Evolutionary conservation across 306 rosid species (phyloP), one percentile per base, ranked within the genome.

Genomic region (Casuarina glauca): DNA sequence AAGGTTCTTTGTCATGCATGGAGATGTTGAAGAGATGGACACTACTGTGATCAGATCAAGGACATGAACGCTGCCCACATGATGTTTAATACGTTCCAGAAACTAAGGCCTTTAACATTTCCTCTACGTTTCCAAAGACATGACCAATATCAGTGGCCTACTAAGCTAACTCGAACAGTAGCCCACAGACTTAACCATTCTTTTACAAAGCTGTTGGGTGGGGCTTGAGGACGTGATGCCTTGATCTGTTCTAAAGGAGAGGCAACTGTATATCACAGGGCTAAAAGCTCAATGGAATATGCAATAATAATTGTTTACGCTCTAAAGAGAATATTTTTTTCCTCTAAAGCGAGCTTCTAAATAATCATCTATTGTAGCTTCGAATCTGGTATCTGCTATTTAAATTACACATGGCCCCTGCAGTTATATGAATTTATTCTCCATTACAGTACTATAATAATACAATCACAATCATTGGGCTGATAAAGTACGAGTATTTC

Each of bases 361-460:
- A 80, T 74, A 57, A 74, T 73, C 70, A 74, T 55, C 68, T 63
- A 52, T 55, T 60, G 57, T 53, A 76, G 69, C 70, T 70, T 76
- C 49, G 78, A 52, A 63, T 78, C 44, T 52, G 11, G 78, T 79
- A 76, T 73, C 52, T 75, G 52, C 17, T 32, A 74, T 43, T 55
- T 38, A 74, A 74, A 44, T 72, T 53, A 69, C 20, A 13, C 74
- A 61, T 17, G 66, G 75, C 70, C 73, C 68, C 67, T 69, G 66
- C 12, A 5, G 6, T 67, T 54, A 70, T 75, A 58, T 60, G 91
- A 85, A 81, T 60, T 51, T 83, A 85, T 88, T 88, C 89, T 78
- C 85, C 86, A 83, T 83, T 82, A 77, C 54, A 71, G 66, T 60
- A 26, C 51, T 74, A 77, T 80, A 79, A 72, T 78, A 86, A 70